Evolutionary conservation across 345 rosid species (phyloP), one percentile per base, ranked within the genome.

Genomic region (Microcos paniculata): DNA sequence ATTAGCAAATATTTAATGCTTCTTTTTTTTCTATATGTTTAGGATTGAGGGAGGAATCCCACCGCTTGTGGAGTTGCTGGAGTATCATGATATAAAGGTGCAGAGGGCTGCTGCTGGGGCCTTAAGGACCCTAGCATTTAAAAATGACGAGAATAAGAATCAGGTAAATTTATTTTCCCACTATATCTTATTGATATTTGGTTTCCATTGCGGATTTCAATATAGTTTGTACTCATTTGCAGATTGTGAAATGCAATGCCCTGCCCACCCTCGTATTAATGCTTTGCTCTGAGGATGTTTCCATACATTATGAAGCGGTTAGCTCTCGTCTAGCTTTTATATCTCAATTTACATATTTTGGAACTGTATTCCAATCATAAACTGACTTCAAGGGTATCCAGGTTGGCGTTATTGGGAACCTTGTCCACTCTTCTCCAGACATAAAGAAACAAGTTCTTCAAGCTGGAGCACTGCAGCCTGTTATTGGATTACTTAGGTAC

Each of bases 91-190:
- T 77, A 38, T 43, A 2, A 88, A 90, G 82, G 95, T 94, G 28
- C 98, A 88, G 78, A 87, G 90, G 70, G 92, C 97, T 68, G 92
- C 92, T 72, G 98, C 94, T n/a, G 92, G 88, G 77, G 92, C 94
- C 55, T 74, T 94, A 77, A 79, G 90, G 49, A 84, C 94, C 31
- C 86, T 94, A 80, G 90, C 95, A 35, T 94, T 87, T 70, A 85
- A 87, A 81, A 91, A 91, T 72, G 90, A 91, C 38, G 95, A 91
- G 71, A 91, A 91, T 75, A 88, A 88, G 80, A 86, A 59, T 73
- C 87, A 78, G 91, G 98, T 90, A 62, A 43, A 70, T 0, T 62
- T 64, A 33, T 70, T 70, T 45, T 48, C n/a, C 62, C 30, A 8
- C 11, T 31, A 9, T 8, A 5, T 53, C 8, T 6, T 72, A 42